Base-by-base conservation (phyloP, 176 grass and related monocot species). In the Lolium rigidum region DNA sequence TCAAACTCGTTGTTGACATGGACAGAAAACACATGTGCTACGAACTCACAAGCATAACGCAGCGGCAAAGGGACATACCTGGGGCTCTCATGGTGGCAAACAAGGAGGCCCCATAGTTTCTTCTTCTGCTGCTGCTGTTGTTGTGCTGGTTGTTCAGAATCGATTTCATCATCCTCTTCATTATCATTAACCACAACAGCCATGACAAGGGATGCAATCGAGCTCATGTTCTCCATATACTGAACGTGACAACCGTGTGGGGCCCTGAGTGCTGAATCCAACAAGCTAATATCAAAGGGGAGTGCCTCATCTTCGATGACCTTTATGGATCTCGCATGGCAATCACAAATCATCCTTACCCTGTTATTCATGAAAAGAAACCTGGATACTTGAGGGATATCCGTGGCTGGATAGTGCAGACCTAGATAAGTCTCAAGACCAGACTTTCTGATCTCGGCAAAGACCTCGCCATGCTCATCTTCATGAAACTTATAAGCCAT, bases 201-300 rank as follows among this genome's bases (percentile, higher is more conserved):
- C 93, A 98, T 98, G 37, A 93, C 93, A 20, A 98, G 91, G 6
- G 95, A 98, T 17, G 95, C 95, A 38, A 98, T 93, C 0, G 95
- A 93, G 64, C 90, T 98, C 93, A 98, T 98, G 89, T 95, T 98
- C 80, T 92, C 87, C 95, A 98, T 98, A 54, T 98, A 98, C 83
- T 95, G 89, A 70, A 93, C 86, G 78, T 98, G 93, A 78, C 95
- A 98, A 75, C 85, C 90, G 62, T 98, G 95, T n/a, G 93, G 84
- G 39, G 93, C 91, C 51, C 95, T 87, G 38, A 98, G 87, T 60
- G 85, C 90, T 44, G 95, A 98, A 50, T 93, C 95, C 21, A 93
- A 98, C 72, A 98, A 90, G 69, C 85, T 95, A 78, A 98, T 83
- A 61, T 95, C 87, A 49, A 95, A 83, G 25, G 87, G 73, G 20